phyloP scores from a whole-genome alignment of 176 grass and related monocot genomes.

The Paspalum vaginatum region DNA sequence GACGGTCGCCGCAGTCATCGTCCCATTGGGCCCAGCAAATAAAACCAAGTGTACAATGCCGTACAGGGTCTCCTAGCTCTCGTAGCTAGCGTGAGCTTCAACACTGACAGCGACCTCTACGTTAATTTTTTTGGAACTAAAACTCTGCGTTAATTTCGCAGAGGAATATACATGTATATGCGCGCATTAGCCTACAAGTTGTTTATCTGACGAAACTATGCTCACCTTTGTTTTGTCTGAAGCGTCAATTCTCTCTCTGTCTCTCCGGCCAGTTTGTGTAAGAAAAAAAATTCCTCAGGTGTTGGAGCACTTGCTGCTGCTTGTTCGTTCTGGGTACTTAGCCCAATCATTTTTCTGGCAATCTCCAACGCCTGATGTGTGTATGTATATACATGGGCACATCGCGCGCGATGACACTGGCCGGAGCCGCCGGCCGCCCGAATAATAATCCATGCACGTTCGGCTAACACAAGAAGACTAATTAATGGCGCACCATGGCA shows the following conservation, averaged over 20 bases:
- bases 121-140: too few relatives aligned
- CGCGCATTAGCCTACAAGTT: not conserved
- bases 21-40: not conserved
- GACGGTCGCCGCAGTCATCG: constrained; percentile 13
- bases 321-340: not conserved
- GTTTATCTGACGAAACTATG: not conserved
- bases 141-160: not conserved
- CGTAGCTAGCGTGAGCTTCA: not conserved
- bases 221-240: not conserved
- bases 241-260: not conserved
- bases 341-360: not conserved
- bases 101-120: not conserved
- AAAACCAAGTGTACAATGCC: not conserved
- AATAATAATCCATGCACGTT: not conserved
- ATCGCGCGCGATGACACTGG: not conserved
- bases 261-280: too few relatives aligned
- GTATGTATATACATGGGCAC: too few relatives aligned
- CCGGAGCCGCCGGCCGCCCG: not conserved
- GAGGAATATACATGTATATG: not conserved
- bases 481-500: too few relatives aligned
- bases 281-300: not conserved
- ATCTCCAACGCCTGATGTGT: not conserved
- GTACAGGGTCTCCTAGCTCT: not conserved
- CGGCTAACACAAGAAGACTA: not conserved
- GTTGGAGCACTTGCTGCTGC: not conserved